Evolutionary conservation across 306 rosid species (phyloP).

Genomic region (Acacia crassicarpa): DNA sequence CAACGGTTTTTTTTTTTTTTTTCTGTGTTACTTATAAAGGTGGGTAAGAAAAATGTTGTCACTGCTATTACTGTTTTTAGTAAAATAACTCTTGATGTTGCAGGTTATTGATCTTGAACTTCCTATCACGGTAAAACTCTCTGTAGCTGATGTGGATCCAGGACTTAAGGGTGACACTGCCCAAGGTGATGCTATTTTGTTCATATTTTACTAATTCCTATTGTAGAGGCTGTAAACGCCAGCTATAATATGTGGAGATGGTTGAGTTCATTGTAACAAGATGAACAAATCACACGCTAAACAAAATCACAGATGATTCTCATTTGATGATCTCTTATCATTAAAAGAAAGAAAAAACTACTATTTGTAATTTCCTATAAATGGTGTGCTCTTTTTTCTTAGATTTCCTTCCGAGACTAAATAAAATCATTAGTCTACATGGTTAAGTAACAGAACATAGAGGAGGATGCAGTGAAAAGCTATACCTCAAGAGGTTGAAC

Average conservation of each 20-base stretch:
- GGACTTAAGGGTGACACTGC: conserved; percentile 78
- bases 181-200: conserved; percentile 49
- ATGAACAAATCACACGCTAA: neutral
- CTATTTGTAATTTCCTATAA: neutral
- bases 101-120: conserved; percentile 70
- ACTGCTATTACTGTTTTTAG: neutral
- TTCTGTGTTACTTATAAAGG: neutral
- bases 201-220: neutral
- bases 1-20: neutral
- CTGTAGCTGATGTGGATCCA: conserved; percentile 70
- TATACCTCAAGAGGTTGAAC: neutral
- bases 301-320: neutral
- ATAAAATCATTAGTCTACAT: neutral
- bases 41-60: neutral
- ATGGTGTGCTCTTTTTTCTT: neutral
- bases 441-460: neutral
- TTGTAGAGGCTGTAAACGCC: neutral
- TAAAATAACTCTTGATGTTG: conserved; percentile 7
- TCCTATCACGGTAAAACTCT: conserved; percentile 51
- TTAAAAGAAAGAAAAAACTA: neutral
- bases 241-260: neutral
- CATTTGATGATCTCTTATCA: neutral
- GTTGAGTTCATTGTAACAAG: neutral
- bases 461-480: neutral
- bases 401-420: neutral